A percentile compares a stretch with the other conserved stretches of the same genome.
Conservation (phyloP, 345 rosid species). For the Euphorbia pulcherrima region DNA sequence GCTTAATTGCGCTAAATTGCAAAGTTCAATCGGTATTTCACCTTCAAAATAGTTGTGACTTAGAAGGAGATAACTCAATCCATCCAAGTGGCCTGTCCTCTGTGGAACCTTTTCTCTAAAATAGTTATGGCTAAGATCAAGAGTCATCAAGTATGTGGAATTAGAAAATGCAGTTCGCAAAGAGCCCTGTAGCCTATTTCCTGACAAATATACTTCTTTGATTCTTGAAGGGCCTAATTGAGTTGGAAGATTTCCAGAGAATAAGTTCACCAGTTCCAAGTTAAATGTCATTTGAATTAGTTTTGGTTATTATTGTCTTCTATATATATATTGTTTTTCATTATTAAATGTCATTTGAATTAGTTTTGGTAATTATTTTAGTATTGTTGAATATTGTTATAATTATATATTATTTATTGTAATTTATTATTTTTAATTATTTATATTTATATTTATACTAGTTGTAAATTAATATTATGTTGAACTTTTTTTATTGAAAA, state of each 20-base stretch:
- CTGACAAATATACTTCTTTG: not conserved
- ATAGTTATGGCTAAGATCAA: constrained; percentile 20
- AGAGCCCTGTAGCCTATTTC: not conserved
- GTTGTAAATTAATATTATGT: no score
- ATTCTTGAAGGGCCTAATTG: not conserved
- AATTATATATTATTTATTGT: no score
- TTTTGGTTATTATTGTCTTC: no score
- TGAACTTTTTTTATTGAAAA: no score
- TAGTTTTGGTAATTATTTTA: no score
- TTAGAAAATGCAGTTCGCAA: not conserved
- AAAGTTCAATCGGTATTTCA: constrained; percentile 11
- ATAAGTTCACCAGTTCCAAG: not conserved
- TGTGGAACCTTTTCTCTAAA: constrained; percentile 18
- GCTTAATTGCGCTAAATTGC: constrained; percentile 9
- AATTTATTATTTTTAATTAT: no score
- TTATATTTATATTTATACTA: no score
- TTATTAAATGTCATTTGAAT: no score
- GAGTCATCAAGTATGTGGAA: not conserved
- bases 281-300: no score
- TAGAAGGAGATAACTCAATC: constrained; percentile 21
- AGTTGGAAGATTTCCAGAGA: constrained; percentile 1
- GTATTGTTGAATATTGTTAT: no score
- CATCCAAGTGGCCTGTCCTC: not conserved
- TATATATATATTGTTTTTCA: no score
- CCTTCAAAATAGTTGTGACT: constrained; percentile 21